phyloP scores from a whole-genome alignment of 179 eudicot genomes.

The Beta corolliflora region DNA sequence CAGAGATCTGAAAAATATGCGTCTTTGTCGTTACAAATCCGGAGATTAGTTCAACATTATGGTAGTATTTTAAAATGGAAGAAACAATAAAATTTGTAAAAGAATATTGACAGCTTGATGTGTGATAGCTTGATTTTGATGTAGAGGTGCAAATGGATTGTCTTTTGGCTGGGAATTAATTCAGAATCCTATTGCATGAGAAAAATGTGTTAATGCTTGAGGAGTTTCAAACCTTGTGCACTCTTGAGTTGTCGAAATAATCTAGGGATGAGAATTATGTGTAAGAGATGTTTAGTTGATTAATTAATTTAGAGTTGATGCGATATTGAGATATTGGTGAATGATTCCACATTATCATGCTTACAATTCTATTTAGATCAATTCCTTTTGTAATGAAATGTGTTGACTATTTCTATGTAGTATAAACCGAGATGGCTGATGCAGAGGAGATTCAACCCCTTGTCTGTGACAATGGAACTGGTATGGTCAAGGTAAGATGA shows the following conservation, averaged over 20 bases:
- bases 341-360: background rate
- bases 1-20: background rate
- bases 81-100: background rate
- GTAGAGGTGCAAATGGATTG: background rate
- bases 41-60: background rate
- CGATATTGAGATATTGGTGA: background rate
- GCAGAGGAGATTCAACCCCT: slow-evolving; percentile 68
- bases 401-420: slow-evolving; percentile 3
- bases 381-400: background rate
- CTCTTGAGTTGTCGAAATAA: background rate
- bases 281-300: background rate
- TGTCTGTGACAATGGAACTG: slow-evolving; percentile 45
- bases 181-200: background rate
- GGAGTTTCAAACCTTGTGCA: background rate
- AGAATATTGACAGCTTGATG: background rate
- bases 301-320: background rate
- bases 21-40: background rate
- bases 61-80: background rate
- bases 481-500: slow-evolving; percentile 41
- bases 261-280: background rate
- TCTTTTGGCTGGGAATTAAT: background rate
- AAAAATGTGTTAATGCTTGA: no score
- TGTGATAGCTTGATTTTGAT: background rate
- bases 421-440: slow-evolving; percentile 50
- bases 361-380: background rate